Base-by-base conservation (phyloP, 2,329 filamentous ascomycete species). In the Trichoderma simmonsii region DNA sequence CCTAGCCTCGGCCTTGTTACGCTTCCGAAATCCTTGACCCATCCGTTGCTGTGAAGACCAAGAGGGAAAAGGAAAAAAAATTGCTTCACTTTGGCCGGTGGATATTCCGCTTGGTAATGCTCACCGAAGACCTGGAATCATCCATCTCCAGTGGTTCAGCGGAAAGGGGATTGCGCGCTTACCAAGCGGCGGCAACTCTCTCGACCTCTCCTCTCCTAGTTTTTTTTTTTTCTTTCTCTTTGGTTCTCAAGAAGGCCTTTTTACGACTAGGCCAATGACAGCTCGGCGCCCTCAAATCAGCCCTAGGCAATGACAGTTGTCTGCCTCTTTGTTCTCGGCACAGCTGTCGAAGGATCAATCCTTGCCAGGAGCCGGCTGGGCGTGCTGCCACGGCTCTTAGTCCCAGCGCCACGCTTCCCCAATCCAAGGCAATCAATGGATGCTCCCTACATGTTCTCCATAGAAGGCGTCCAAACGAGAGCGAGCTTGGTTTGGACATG, bases 1-100 rank as follows among this genome's bases (percentile, higher is more conserved):
- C 48, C 21, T 71, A 71, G 68, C 60, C 59, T 71, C 68, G 68
- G 68, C 14, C 60, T 71, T 64, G 28, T 28, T n/a, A 57, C 21
- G 14, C 48, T 32, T 28, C 68, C 68, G 68, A 71, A 32, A 24
- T 64, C 68, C 68, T 59, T 64, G 64, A 18, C 36, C 24, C 12
- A 24, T 9, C n/a, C n/a, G 30, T 32, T 63, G 60, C 60, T n/a
- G 34, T 43, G 21, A 57, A 59, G 32, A 56, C 11, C 2, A 9
- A 32, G 14, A 61, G 43, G n/a, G 21, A 60, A 43, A 36, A 61
- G 43, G 21, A 48, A 43, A 48, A 68, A 43, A 30, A 59, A 43
- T 24, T 26, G 56, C n/a, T 32, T 61, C 54, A n/a, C 26, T 43
- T 43, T 28, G 30, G 14, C 43, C 26, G 15, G 62, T 65, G 62